Base-by-base conservation (phyloP, 1,139 yeast genomes). In the Yamadazyma triangularis region DNA sequence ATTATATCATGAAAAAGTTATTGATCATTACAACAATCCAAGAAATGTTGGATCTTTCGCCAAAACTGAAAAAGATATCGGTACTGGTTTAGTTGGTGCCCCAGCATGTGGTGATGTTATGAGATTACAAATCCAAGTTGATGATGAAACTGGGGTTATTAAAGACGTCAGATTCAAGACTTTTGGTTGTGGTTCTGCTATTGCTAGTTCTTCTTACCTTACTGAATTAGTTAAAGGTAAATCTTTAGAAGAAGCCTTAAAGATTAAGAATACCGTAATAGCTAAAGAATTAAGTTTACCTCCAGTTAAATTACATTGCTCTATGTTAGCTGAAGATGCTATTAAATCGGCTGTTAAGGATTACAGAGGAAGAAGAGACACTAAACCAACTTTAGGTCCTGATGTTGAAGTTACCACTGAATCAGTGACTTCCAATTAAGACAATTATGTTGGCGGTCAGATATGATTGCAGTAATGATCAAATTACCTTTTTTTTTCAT, bases 21-120 rank as follows among this genome's bases (percentile, higher is more conserved):
- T 91, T 47, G 98, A 91, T 57, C 98, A 91, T 59, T 91, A 91
- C 62, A 80, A 86, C 53, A 89, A 89, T 64, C 98, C 98, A 38
- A 77, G 98, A 59, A 91, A 91, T 55, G 98, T 91, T 26, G 98
- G 98, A 13, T 75, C 96, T 6, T 64, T 91, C 60, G 87, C 88
- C 60, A 88, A 89, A 63, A 72, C 70, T 40, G 76, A 78, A 39
- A 51, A 60, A 15, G 76, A 79, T 45, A 97, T 91, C n/a, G 98
- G 98, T 27, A 91, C 98, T 2, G 98, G 98, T 2, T 73, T 91
- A 27, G 98, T 91, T 13, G 91, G 98, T 33, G 98, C 98, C 0
- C 98, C 98, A 34, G 98, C 98, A 1, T 91, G 98, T 67, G 98
- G 98, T 37, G 98, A 91, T 66, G 98, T 91, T 31, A 91, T 91